Base-by-base conservation (phyloP, 75 land plant genomes). In the Gnetum montanum region DNA sequence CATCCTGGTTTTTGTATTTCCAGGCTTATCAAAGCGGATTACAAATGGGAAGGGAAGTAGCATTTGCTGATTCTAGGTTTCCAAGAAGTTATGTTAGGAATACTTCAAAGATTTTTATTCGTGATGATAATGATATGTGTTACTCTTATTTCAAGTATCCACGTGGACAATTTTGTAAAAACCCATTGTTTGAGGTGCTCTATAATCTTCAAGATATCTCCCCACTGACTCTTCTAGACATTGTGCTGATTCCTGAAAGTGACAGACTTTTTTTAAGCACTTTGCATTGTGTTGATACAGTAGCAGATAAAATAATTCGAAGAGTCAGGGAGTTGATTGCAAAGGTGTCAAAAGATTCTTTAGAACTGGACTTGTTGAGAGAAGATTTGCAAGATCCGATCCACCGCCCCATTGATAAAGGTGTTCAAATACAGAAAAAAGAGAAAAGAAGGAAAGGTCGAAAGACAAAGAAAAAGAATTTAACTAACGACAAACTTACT, bases 331-430 rank as follows among this genome's bases (percentile, higher is more conserved):
- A 74, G 34, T 34, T 72, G 27, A 67, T 93, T 24, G 65, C 74
- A 75, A 67, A 55, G 45, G 60, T 88, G 18, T 85, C 77, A 59
- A 75, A 62, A 68, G 77, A 82, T 54, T 73, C 53, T 67, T 53
- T 76, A 41, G 79, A 88, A 62, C 43, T 61, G 50, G 98, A 93
- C 43, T 84, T 93, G 40, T 46, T 93, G 6, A 78, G 49, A 33
- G 86, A 81, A 34, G 79, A 59, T 41, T 6, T 24, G 7, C 58
- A 57, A 24, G 37, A 55, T 22, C 58, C 64, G 16, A 26, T 62
- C 6, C 27, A 48, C 48, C 69, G 74, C 58, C 57, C 24, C 22
- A 62, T 60, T 38, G 70, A 43, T 31, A 62, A 70, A 48, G 6
- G 19, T 28, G 57, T 24, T 25, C n/a, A 47, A 24, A 36, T 64